Evolutionary conservation across 805 yeast genomes (phyloP), one percentile per base, ranked within the genome.

Genomic region (Spathaspora sp.): DNA sequence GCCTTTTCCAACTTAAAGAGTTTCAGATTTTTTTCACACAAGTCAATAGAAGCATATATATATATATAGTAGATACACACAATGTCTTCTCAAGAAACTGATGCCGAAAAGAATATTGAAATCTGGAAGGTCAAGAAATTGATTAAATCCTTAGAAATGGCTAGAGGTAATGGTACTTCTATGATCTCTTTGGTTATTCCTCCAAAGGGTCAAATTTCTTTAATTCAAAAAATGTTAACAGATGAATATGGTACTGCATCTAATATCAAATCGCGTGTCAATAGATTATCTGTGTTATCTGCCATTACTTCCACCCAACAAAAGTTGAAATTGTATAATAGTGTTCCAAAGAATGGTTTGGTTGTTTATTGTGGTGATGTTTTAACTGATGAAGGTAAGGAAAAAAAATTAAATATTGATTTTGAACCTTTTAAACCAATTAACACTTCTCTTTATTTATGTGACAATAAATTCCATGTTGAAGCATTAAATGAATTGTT

Each of bases 231-330:
- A 73, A 87, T 89, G 92, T 80, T 94, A 72, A 89, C 97, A 3
- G 98, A 94, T 75, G 99, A 94, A 76, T 92, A 91, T 73, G 99
- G 99, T 50, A 94, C 99, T 14, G 99, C 99, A 2, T 89, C 97
- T 47, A 94, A 94, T 71, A 94, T 94, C 70, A 94, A 94, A 73
- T 93, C 98, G 42, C 87, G 99, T 70, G 99, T 94, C 51, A 94
- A 94, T 78, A 82, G 99, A 73, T 78, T 90, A 60, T 91, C 97
- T 42, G 99, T 94, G 44, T 76, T 94, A 57, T 87, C 97, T 18
- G 99, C 99, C 42, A 94, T 94, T 72, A 93, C 98, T 4, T 93
- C 98, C 20, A 94, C 99, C 17, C 99, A 94, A 76, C 98, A 93
- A 73, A 90, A 92, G 68, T 79, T 94, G 66, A 94, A 94, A 73